Evolutionary conservation across 2,329 filamentous ascomycete genomes (phyloP).

Genomic region (Fusarium guadeloupense): DNA sequence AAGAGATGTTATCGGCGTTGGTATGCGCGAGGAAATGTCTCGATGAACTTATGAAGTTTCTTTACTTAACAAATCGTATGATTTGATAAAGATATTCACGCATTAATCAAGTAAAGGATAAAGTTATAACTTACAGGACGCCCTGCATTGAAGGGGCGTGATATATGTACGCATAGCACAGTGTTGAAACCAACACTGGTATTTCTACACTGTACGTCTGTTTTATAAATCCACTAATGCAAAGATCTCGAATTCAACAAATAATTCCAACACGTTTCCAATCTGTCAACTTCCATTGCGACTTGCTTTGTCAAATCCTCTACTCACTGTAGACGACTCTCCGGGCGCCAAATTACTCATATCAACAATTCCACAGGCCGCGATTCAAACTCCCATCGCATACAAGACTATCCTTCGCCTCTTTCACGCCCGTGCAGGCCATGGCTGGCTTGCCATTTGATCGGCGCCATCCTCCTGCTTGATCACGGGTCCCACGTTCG

Average conservation of each 20-base stretch:
- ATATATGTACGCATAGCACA: constrained; percentile 5
- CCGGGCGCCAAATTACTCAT: neutral
- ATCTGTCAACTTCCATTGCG: neutral
- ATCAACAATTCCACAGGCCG: neutral
- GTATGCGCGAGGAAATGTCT: neutral
- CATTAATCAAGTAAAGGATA: no score
- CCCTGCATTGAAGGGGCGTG: no score
- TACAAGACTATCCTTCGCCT: constrained; percentile 5
- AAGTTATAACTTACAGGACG: no score
- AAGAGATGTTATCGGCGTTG: neutral
- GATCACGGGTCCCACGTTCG: constrained; percentile 36
- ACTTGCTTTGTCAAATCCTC: neutral
- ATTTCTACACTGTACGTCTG: constrained; percentile 24
- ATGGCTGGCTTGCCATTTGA: constrained; percentile 39
- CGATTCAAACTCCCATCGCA: neutral
- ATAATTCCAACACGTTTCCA: constrained; percentile 17
- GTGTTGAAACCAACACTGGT: constrained; percentile 3
- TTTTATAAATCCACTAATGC: constrained; percentile 28
- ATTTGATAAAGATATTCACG: no score
- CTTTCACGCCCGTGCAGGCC: constrained; percentile 23
- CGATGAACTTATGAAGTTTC: no score
- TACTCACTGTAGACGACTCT: neutral
- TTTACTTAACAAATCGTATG: no score
- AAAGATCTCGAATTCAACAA: constrained; percentile 24
- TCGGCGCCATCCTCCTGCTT: constrained; percentile 38